A percentile compares a stretch with the other conserved stretches of the same genome.
phyloP scores from a whole-genome alignment of 345 rosid species.

The Turnera subulata region DNA sequence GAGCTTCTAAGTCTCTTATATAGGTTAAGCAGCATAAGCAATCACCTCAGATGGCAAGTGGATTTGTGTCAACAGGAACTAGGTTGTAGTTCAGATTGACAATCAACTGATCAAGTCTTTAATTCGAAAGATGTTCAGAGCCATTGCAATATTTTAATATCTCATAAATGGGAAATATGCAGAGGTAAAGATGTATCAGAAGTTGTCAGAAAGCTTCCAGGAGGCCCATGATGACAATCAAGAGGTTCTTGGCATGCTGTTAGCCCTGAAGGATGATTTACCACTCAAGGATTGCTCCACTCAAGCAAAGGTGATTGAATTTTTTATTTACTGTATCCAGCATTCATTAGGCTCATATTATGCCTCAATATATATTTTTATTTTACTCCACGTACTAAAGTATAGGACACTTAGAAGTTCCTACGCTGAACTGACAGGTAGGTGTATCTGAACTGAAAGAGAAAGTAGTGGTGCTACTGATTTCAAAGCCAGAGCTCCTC shows the following conservation, averaged over 20 bases:
- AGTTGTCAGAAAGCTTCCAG: constrained; percentile 38
- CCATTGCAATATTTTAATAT: not conserved
- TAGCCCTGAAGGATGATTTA: constrained; percentile 48
- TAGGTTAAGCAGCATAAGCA: constrained; percentile 39
- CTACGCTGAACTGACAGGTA: constrained; percentile 35
- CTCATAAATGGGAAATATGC: constrained; percentile 9
- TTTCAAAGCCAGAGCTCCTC: constrained; percentile 56
- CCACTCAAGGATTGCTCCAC: constrained; percentile 53
- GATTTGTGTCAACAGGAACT: constrained; percentile 48
- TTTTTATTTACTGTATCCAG: not conserved
- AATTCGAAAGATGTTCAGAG: not conserved
- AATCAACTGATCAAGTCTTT: constrained; percentile 6
- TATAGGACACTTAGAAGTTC: not conserved
- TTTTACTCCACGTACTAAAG: no score
- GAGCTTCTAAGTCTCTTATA: constrained; percentile 56
- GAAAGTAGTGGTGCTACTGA: constrained; percentile 52
- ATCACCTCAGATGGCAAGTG: constrained; percentile 44
- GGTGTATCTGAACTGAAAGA: constrained; percentile 49
- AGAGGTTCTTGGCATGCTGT: constrained; percentile 49
- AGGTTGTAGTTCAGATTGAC: constrained; percentile 36
- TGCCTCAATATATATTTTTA: no score
- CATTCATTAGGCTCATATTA: no score
- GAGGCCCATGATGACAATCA: constrained; percentile 53
- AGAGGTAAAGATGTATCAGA: constrained; percentile 57
- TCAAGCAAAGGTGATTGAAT: constrained; percentile 39